Conservation (phyloP, 2,329 filamentous ascomycete genomes). For the Stemphylium vesicarium region DNA sequence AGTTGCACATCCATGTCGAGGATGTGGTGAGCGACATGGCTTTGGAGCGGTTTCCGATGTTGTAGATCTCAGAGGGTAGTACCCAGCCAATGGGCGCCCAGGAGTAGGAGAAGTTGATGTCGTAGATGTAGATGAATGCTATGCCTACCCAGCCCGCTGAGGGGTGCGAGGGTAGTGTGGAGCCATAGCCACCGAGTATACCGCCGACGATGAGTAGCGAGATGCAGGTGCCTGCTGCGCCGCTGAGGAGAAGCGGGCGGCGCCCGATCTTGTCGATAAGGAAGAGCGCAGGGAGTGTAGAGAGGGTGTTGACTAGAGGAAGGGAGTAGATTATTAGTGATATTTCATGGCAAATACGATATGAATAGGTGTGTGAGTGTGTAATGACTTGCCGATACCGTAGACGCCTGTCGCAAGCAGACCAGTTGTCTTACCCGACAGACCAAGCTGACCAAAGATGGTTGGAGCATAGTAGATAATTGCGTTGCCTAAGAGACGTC, state of each 20-base stretch:
- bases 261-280: conserved; percentile 70
- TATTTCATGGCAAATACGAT: too few species aligned
- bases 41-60: conserved; percentile 70
- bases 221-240: conserved; percentile 71
- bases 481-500: conserved; percentile 60
- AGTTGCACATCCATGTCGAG: conserved; percentile 88
- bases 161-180: conserved; percentile 62
- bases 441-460: conserved; percentile 77
- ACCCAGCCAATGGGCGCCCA: conserved; percentile 80
- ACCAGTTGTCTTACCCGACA: conserved; percentile 68
- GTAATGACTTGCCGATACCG: conserved; percentile 38
- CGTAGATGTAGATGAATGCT: conserved; percentile 66
- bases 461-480: conserved; percentile 73
- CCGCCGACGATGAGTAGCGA: conserved; percentile 75
- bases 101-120: conserved; percentile 62
- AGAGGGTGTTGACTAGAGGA: conserved; percentile 55
- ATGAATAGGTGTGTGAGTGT: neutral
- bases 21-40: conserved; percentile 71
- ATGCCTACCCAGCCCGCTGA: conserved; percentile 74
- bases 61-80: conserved; percentile 75
- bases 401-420: conserved; percentile 75
- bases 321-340: neutral
- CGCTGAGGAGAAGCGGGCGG: conserved; percentile 65
- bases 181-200: conserved; percentile 68
- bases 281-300: conserved; percentile 69